Base-by-base conservation (phyloP, 305 asterid genomes). In the Fraxinus angustifolia region DNA sequence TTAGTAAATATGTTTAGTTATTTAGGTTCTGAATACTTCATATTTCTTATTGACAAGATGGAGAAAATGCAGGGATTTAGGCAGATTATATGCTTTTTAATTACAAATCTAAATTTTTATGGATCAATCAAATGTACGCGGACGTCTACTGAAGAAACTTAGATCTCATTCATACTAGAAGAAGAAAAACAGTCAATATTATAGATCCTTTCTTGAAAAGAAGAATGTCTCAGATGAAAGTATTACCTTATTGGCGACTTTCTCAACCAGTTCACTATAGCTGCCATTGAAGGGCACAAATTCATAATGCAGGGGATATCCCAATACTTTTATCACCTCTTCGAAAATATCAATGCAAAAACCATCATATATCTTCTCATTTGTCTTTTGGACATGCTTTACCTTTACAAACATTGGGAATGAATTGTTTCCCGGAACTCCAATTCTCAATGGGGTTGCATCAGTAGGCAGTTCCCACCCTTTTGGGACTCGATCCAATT, bases 381-480 rank as follows among this genome's bases (percentile, higher is more conserved):
- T 70, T 40, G 79, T 2, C 3, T 36, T 53, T 3, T 35, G 30
- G 45, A 12, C 42, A 77, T 40, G 30, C 40, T 86, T 73, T 30
- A 88, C 81, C 82, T 82, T 72, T 35, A 88, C 88, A 76, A 83
- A 88, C 3, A 50, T 77, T 17, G 81, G 79, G n/a, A 82, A 86
- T 33, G 74, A 16, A 16, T 80, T 70, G 56, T 68, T 56, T 11
- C 83, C 86, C 1, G 90, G 90, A 82, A 87, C 83, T 36, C 90
- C 90, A 78, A 87, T 87, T 28, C 7, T 84, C 82, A 87, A 71
- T 35, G 86, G 86, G n/a, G 77, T 36, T 73, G 79, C 79, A 79
- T 81, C 70, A 34, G 86, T 82, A 33, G 90, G 90, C 85, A 83
- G 84, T 60, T 77, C 82, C 90, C 90, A 87, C 34, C 90, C 90